These are phyloP conservation scores for Populus tomentosa DNA, from an alignment of 441 rosid genomes.

Conservation along the genomic window DNA sequence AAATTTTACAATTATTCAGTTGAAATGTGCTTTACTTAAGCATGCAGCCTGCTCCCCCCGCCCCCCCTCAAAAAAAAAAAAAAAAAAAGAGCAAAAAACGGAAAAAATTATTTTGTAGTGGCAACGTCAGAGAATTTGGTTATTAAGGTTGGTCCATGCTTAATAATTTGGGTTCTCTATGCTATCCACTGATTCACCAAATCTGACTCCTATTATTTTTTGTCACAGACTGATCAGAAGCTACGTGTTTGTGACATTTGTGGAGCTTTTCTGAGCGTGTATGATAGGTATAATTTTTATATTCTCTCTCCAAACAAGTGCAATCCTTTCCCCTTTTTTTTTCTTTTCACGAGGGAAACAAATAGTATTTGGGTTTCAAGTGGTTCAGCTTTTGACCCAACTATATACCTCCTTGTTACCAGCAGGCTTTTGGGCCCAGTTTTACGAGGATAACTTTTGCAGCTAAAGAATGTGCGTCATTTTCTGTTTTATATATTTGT, in stretches of 20 bases:
- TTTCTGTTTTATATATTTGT: slow-evolving; percentile 64
- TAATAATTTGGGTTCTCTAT: too few species aligned
- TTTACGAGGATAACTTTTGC: slow-evolving; percentile 99
- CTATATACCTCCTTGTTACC: slow-evolving; percentile 94
- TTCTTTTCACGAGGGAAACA: slow-evolving; percentile 33
- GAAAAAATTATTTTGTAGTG: too few species aligned
- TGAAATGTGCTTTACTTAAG: too few species aligned
- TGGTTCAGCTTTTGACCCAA: slow-evolving; percentile 87
- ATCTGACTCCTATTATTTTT: slow-evolving; percentile 3
- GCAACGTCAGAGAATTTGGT: too few species aligned
- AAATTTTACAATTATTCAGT: too few species aligned
- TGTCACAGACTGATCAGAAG: slow-evolving; percentile 96
- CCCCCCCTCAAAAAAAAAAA: too few species aligned
- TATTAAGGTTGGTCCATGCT: too few species aligned
- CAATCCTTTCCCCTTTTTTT: too few species aligned
- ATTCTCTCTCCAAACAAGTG: slow-evolving; percentile 15
- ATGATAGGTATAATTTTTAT: slow-evolving; percentile 73
- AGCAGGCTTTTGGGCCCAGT: slow-evolving; percentile 99
- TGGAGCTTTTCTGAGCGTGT: slow-evolving; percentile 98
- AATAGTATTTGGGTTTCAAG: slow-evolving; percentile 69
- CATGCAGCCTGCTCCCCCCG: too few species aligned
- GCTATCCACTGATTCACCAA: too few species aligned
- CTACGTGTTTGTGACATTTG: slow-evolving; percentile 98
- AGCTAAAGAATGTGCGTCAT: slow-evolving; percentile 99
- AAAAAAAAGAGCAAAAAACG: too few species aligned